Evolutionary conservation across 805 yeast genomes (phyloP), one percentile per base, ranked within the genome.

Genomic region (Hanseniaspora mollemarum): DNA sequence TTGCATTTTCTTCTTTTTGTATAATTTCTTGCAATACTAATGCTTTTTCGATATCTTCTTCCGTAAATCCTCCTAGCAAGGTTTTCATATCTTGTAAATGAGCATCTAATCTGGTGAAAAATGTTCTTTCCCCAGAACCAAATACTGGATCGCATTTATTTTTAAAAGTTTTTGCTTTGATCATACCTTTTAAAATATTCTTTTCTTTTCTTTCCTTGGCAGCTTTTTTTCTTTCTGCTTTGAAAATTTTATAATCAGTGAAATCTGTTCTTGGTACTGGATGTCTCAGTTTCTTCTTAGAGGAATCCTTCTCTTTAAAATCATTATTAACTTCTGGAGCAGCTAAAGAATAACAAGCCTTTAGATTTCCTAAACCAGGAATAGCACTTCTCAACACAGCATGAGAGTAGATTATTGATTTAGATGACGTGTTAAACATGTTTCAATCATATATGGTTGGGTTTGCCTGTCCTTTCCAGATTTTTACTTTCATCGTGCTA

Each of bases 61-160:
- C 64, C 35, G 74, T 70, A 57, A 76, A 78, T 0, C 83, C 80
- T 56, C 73, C 72, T 15, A 83, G 73, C 61, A 84, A 70, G 46
- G 77, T 78, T 52, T 72, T 70, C 15, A 83, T 82, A 62, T 85
- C 92, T 40, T 72, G 70, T 42, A 82, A 65, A 55, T 81, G 82
- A 32, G 85, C 77, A 54, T 72, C 70, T 50, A 87, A 69, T 65
- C 95, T 76, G 41, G 67, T 65, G 42, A 87, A 67, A 59, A 88
- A 87, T 8, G 83, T 79, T 53, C 79, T 79, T 46, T 74, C 67
- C 4, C 77, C 66, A 51, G 72, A 73, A 9, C 96, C 96, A 49
- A 87, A 72, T 4, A 88, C 94, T 1, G 96, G 96, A 65, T 88
- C 96, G 28, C 83, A 74, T n/a, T 21, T 35, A 49, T 67, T 64